Evolutionary conservation across 2,329 filamentous ascomycete genomes (phyloP).

Genomic region (Hymenoscyphus albidus): DNA sequence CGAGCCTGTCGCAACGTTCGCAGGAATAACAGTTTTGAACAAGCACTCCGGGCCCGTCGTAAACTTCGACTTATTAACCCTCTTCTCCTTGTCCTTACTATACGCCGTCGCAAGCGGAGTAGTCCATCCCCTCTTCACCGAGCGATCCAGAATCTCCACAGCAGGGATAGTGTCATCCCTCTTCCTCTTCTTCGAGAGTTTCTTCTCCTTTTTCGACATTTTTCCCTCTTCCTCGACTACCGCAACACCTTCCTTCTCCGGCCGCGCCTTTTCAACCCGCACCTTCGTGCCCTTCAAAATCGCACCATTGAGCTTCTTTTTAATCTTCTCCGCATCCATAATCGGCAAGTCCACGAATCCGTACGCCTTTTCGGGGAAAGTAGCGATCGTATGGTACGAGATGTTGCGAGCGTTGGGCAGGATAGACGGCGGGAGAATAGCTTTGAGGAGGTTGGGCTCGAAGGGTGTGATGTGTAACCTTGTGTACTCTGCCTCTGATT

Average conservation of each 20-base stretch:
- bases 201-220: constrained; percentile 40
- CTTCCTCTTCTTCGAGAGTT: constrained; percentile 48
- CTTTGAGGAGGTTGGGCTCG: constrained; percentile 66
- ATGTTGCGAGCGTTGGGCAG: constrained; percentile 68
- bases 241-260: constrained; percentile 45
- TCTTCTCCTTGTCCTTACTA: constrained; percentile 50
- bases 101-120: constrained; percentile 46
- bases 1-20: constrained; percentile 42
- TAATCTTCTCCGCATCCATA: constrained; percentile 83
- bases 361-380: constrained; percentile 86
- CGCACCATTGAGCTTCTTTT: constrained; percentile 84
- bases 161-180: constrained; percentile 56
- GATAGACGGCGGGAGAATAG: constrained; percentile 66
- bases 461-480: constrained; percentile 88
- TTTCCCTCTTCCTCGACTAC: constrained; percentile 31
- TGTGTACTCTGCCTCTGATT: constrained; percentile 33
- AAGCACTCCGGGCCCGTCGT: constrained; percentile 77
- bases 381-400: constrained; percentile 82
- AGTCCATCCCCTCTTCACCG: constrained; percentile 42
- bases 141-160: constrained; percentile 59
- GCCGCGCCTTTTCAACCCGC: constrained; percentile 74
- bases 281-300: constrained; percentile 83
- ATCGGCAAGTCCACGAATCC: constrained; percentile 82
- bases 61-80: constrained; percentile 68
- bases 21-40: constrained; percentile 76